Evolutionary conservation across 345 rosid genomes (phyloP).

Genomic region (Citrus mangshanensis): DNA sequence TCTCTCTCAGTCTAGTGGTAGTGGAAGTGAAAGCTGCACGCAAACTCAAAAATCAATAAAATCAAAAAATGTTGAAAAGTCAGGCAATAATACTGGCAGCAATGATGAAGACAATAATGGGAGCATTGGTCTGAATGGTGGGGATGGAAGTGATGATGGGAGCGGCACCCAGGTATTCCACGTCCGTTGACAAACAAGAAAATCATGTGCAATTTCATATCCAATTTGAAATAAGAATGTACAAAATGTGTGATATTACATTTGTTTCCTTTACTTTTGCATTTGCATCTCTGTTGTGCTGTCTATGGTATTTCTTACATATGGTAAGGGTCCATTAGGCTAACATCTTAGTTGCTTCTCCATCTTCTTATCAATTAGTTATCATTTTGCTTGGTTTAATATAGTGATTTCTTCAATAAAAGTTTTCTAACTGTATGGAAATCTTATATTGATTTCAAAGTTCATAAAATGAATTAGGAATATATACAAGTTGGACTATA

Average conservation of each 20-base stretch:
- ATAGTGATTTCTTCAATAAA: neutral
- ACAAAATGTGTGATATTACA: neutral
- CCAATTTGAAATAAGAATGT: neutral
- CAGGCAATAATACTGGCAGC: slow-evolving; percentile 27
- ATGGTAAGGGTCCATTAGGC: neutral
- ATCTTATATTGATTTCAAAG: neutral
- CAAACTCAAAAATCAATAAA: slow-evolving; percentile 40
- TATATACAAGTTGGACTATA: neutral
- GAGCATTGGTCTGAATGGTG: slow-evolving; percentile 33
- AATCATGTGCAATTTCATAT: neutral
- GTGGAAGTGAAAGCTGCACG: slow-evolving; percentile 46
- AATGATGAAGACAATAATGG: slow-evolving; percentile 28
- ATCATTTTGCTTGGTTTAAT: neutral
- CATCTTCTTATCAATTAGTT: neutral
- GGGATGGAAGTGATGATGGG: slow-evolving; percentile 48
- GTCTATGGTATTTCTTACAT: neutral
- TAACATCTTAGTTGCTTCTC: neutral
- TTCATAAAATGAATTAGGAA: neutral
- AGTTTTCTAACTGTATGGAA: neutral
- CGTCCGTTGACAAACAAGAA: neutral
- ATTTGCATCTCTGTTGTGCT: neutral
- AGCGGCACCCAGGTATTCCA: slow-evolving; percentile 48
- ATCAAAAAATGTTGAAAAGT: slow-evolving; percentile 33
- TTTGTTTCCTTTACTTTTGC: neutral
- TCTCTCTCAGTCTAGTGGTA: slow-evolving; percentile 38